Evolutionary conservation across 371 early-diverging fungal genomes (phyloP).

Genomic region (Mortierella sp.): DNA sequence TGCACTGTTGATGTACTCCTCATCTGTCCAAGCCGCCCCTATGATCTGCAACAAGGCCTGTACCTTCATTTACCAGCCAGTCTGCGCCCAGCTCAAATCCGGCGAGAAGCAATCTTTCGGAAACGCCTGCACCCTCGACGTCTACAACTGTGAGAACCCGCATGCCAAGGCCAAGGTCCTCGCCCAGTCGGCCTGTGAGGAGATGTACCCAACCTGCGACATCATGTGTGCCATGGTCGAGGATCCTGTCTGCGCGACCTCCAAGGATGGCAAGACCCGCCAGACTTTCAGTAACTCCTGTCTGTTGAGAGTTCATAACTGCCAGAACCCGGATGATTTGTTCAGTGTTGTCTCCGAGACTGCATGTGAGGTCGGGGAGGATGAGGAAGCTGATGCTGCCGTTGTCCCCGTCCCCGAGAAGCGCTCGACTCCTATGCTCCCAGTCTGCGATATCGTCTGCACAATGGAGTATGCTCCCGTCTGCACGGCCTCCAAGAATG

Average conservation of each 20-base stretch:
- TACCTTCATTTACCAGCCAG: conserved; percentile 12
- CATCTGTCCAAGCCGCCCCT: neutral
- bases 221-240: conserved; percentile 4
- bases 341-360: neutral
- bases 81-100: conserved; percentile 9
- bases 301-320: neutral
- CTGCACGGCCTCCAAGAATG: neutral
- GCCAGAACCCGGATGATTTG: neutral
- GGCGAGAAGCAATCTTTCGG: conserved; percentile 9
- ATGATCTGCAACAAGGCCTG: conserved; percentile 9
- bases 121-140: conserved; percentile 12
- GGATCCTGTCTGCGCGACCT: neutral
- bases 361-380: neutral
- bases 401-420: neutral
- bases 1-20: neutral
- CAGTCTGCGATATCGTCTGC: neutral
- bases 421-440: neutral
- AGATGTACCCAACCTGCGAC: neutral
- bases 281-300: conserved; percentile 9
- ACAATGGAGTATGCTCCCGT: neutral
- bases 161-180: neutral
- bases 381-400: neutral
- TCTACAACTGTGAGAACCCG: conserved; percentile 15
- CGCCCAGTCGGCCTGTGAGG: neutral
- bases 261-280: neutral